A percentile compares a stretch with the other conserved stretches of the same genome.
These are phyloP conservation scores for Zymoseptoria crescenta DNA, from an alignment of 2,329 filamentous ascomycete genomes.

Conservation along the genomic window DNA sequence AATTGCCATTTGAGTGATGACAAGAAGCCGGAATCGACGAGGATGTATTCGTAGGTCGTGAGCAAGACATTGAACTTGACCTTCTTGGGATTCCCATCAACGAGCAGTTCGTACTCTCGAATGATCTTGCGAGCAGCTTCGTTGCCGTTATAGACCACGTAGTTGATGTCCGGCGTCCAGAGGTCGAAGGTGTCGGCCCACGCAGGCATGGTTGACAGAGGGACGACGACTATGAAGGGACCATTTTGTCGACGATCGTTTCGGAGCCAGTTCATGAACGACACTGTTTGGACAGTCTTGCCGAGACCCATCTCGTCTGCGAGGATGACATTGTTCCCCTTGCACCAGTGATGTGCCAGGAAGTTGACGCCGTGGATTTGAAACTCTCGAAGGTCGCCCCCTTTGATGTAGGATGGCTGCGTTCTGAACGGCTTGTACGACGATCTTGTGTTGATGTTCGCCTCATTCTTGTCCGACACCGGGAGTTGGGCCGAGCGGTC, in stretches of 20 bases:
- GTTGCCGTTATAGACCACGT: conserved; percentile 91
- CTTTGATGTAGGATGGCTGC: conserved; percentile 78
- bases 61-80: conserved; percentile 96
- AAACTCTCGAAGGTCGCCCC: conserved; percentile 81
- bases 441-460: conserved; percentile 65
- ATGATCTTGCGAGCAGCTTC: conserved; percentile 80
- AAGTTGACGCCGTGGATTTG: conserved; percentile 94
- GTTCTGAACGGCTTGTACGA: conserved; percentile 64
- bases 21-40: conserved; percentile 75
- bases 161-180: conserved; percentile 94
- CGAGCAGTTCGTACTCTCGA: conserved; percentile 78
- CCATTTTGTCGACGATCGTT: conserved; percentile 86
- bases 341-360: conserved; percentile 90
- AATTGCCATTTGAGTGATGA: conserved; percentile 96
- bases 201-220: conserved; percentile 90
- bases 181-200: conserved; percentile 97
- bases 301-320: conserved; percentile 98
- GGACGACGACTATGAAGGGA: conserved; percentile 93
- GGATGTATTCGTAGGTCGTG: conserved; percentile 94
- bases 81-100: conserved; percentile 77
- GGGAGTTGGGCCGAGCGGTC: conserved; percentile 76
- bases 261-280: conserved; percentile 93
- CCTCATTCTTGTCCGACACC: conserved; percentile 69
- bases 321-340: conserved; percentile 88
- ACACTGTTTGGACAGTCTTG: conserved; percentile 95